Evolutionary conservation across 2,329 filamentous ascomycete genomes (phyloP), one percentile per base, ranked within the genome.

Genomic region (Diaporthe citri): DNA sequence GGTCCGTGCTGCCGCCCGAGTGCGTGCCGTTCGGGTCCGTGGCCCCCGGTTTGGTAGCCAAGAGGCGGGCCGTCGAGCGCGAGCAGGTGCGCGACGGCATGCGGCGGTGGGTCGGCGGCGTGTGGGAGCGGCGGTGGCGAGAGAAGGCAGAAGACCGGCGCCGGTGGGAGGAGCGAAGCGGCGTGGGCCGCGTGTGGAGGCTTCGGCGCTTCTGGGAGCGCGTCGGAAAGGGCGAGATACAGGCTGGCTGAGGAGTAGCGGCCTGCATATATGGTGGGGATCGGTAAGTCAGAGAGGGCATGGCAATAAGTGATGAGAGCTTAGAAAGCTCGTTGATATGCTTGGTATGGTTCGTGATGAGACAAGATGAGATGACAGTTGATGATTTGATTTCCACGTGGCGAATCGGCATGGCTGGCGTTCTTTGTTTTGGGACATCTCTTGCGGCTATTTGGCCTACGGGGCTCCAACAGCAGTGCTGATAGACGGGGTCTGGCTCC

Each of bases 1-100:
- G 91, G 17, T 89, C 89, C 39, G 92, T 95, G 41, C 84, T 95
- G 41, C 93, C 92, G 1, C 85, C 86, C 59, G 92, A 94, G 81
- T 93, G 91, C 79, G 89, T 90, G 20, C 87, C 88, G 8, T 56
- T 66, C 25, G 81, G 84, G 78, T 81, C 81, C 71, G 85, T 93
- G 1, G 89, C 91, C 0, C 92, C 92, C 0, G 88, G 86, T 0
- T 83, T 94, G 46, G 89, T 93, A n/a, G 91, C 90, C 39, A 87
- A 87, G 77, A 90, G 90, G 79, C 86, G 90, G 73, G 89, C 88
- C 17, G 87, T 94, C 22, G 93, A 94, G 83, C 88, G 89, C 78
- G 92, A 94, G 83, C 87, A 87, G 75, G 86, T 94, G 57, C 94
- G 94, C 80, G 92, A 94, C 79, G 88, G 88, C 22, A 82, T 95